phyloP scores from a whole-genome alignment of 2,329 filamentous ascomycete species.

The Beauveria medogensis region DNA sequence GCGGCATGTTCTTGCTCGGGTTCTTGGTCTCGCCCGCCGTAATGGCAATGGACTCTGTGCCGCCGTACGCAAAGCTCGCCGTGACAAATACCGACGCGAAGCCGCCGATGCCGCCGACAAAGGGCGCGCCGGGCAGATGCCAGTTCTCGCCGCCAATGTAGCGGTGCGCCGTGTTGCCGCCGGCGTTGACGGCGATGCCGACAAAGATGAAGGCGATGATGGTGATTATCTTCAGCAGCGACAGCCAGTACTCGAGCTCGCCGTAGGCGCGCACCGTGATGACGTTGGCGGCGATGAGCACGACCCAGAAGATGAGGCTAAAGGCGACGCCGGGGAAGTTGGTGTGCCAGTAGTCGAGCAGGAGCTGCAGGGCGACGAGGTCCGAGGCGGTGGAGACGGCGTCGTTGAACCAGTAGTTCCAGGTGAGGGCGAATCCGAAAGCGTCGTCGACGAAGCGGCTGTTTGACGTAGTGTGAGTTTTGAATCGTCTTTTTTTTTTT shows the following conservation, averaged over 20 bases:
- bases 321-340: conserved; percentile 56
- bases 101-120: conserved; percentile 56
- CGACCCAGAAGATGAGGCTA: conserved; percentile 52
- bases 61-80: conserved; percentile 45
- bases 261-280: conserved; percentile 27
- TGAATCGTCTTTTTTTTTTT: too few species aligned
- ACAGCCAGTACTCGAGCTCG: conserved; percentile 48
- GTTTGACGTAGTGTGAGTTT: conserved; percentile 1
- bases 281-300: conserved; percentile 39
- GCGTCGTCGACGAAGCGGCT: conserved; percentile 44
- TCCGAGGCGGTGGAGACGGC: conserved; percentile 47
- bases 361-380: conserved; percentile 43
- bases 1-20: conserved; percentile 51
- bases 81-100: conserved; percentile 53
- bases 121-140: conserved; percentile 51
- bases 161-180: conserved; percentile 42
- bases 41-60: conserved; percentile 33
- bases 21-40: conserved; percentile 59
- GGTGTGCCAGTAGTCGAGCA: conserved; percentile 54
- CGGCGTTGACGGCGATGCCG: conserved; percentile 45
- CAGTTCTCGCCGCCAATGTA: conserved; percentile 54
- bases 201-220: conserved; percentile 56
- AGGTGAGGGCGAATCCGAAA: conserved; percentile 46
- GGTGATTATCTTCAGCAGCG: conserved; percentile 43
- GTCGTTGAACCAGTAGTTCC: conserved; percentile 62